Evolutionary conservation across 192 early-diverging fungal genomes (phyloP), one percentile per base, ranked within the genome.

Genomic region (Coemansia sp.): DNA sequence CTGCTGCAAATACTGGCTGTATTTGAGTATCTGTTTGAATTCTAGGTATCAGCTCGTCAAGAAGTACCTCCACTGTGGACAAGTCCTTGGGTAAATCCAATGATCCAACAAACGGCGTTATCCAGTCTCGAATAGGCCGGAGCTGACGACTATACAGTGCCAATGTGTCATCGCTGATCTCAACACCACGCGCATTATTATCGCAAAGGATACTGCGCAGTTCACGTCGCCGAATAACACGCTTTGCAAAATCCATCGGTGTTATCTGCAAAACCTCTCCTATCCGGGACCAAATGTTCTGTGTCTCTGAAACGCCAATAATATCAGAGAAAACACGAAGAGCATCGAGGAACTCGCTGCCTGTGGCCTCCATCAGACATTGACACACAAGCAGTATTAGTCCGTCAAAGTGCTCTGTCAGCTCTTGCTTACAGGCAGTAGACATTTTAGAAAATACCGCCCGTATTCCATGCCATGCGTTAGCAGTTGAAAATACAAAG

Each of bases 41-140:
- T 2, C 34, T 49, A 32, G 68, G 54, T 38, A 80, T 28, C 23
- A 74, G 68, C 44, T 55, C 62, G 5, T 50, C 49, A 7, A 80
- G 62, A 48, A 80, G 38, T n/a, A 59, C 58, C 1, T 60, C 61
- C 8, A 80, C 25, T 0, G 68, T 68, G 7, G 56, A 55, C 25
- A 56, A 16, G 25, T 80, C 72, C 0, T 52, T 22, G 0, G 78
- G 73, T 24, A 81, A 41, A 6, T 49, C 31, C 56, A 81, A 59
- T 12, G 78, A 81, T 21, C 44, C 65, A 28, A 81, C 61, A 53
- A 81, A 75, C 22, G 78, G 78, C 28, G 65, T 72, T 5, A 81
- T 67, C 78, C 78, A 81, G 8, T 75, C 78, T 7, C 71, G 49
- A 7, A 71, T 65, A 0, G 78, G 68, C 19, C 66, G 61, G 44